phyloP scores from a whole-genome alignment of 2,329 filamentous ascomycete genomes.

The Parastagonospora nodorum region DNA sequence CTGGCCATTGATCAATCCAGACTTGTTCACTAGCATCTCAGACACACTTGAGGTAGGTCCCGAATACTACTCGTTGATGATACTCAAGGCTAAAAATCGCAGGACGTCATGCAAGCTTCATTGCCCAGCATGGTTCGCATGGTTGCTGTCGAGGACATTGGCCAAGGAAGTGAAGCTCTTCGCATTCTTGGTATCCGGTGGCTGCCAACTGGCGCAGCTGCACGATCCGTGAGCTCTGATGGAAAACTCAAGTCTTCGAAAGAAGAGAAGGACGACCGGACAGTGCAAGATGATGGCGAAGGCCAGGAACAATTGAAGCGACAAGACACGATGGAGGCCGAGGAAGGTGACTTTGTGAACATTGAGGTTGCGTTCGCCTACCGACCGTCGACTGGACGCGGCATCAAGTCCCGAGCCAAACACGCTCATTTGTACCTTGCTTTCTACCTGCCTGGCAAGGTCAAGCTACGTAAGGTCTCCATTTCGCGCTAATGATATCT shows the following conservation, averaged over 20 bases:
- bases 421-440: slow-evolving; percentile 75
- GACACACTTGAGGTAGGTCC: slow-evolving; percentile 66
- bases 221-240: slow-evolving; percentile 62
- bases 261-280: slow-evolving; percentile 57
- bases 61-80: no score
- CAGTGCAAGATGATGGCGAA: slow-evolving; percentile 52
- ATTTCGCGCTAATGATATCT: neutral
- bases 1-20: slow-evolving; percentile 77
- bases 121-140: slow-evolving; percentile 71
- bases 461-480: slow-evolving; percentile 55
- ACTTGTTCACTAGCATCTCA: slow-evolving; percentile 70
- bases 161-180: slow-evolving; percentile 73
- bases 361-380: slow-evolving; percentile 78
- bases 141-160: slow-evolving; percentile 76
- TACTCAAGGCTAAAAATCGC: slow-evolving; percentile 12
- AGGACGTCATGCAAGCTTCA: slow-evolving; percentile 78
- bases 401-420: slow-evolving; percentile 66
- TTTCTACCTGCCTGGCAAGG: slow-evolving; percentile 67
- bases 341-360: slow-evolving; percentile 79
- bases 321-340: slow-evolving; percentile 65
- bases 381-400: slow-evolving; percentile 65
- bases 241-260: slow-evolving; percentile 60
- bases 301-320: slow-evolving; percentile 40
- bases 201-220: slow-evolving; percentile 73
- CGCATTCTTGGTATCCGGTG: slow-evolving; percentile 73